A percentile compares a stretch with the other conserved stretches of the same genome.
These are phyloP conservation scores for Pyracantha coccinea DNA, from an alignment of 331 rosid species.

Conservation along the genomic window DNA sequence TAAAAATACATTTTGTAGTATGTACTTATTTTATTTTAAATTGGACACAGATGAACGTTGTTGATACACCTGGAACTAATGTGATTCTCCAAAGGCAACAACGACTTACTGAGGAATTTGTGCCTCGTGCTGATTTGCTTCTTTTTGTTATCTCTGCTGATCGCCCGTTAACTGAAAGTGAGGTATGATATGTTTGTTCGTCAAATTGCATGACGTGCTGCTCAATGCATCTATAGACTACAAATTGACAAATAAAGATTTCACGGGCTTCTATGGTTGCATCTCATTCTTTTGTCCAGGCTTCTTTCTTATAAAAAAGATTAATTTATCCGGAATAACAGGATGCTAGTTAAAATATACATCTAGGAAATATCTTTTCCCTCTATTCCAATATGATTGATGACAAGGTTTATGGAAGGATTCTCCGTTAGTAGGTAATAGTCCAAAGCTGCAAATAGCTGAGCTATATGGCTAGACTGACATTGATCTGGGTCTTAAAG, in stretches of 20 bases:
- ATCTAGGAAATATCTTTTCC: background rate
- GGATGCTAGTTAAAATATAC: background rate
- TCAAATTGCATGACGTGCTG: constrained; percentile 9
- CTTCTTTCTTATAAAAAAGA: background rate
- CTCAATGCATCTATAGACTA: background rate
- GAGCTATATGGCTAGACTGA: background rate
- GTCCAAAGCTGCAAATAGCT: background rate
- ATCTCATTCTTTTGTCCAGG: background rate
- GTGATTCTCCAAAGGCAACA: constrained; percentile 98
- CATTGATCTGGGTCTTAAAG: background rate
- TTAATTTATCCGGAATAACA: background rate
- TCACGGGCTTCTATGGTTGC: background rate
- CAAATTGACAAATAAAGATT: background rate
- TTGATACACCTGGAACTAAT: constrained; percentile 99
- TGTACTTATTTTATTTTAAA: background rate
- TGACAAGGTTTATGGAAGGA: background rate
- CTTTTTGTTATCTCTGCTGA: constrained; percentile 94
- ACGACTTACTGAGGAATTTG: constrained; percentile 93
- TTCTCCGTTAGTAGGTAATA: background rate
- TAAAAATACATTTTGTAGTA: background rate
- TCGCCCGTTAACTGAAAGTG: constrained; percentile 95
- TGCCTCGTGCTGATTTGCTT: constrained; percentile 96
- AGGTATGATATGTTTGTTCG: constrained; percentile 42
- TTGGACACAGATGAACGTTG: constrained; percentile 71
- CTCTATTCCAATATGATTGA: background rate